phyloP scores from a whole-genome alignment of 192 early-diverging fungal species.

The Coemansia sp. region DNA sequence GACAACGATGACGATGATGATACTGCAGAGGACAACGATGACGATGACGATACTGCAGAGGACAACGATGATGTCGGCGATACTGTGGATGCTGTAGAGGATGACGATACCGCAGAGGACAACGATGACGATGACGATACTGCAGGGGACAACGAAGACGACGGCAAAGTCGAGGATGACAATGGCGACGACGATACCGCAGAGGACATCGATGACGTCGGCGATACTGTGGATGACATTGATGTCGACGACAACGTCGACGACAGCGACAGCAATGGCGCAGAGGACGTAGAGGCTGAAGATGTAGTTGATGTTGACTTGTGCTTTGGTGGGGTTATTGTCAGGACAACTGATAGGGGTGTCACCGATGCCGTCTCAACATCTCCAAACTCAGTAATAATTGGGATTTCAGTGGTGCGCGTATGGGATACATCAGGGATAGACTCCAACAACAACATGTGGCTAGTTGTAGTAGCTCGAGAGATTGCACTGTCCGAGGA shows the following conservation, averaged over 20 bases:
- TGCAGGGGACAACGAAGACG: constrained; percentile 4
- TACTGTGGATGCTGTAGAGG: no score
- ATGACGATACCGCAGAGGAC: not conserved
- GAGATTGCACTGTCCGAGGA: not conserved
- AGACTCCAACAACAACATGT: not conserved
- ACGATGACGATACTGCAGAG: no score
- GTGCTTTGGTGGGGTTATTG: not conserved
- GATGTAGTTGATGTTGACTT: not conserved
- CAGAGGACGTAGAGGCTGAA: not conserved
- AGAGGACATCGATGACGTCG: not conserved
- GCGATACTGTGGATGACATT: not conserved
- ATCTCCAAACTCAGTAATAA: constrained; percentile 18
- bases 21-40: no score
- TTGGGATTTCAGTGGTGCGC: constrained; percentile 21
- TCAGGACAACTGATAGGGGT: no score
- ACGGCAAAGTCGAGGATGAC: not conserved
- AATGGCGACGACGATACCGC: not conserved
- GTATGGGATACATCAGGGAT: constrained; percentile 19
- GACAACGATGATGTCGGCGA: no score
- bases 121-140: not conserved
- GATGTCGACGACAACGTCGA: not conserved
- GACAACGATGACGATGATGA: no score
- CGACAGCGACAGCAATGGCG: not conserved
- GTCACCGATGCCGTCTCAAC: not conserved
- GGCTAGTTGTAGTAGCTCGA: not conserved